Evolutionary conservation across 2,329 filamentous ascomycete genomes (phyloP).

Genomic region (Pyrenochaeta sp.): DNA sequence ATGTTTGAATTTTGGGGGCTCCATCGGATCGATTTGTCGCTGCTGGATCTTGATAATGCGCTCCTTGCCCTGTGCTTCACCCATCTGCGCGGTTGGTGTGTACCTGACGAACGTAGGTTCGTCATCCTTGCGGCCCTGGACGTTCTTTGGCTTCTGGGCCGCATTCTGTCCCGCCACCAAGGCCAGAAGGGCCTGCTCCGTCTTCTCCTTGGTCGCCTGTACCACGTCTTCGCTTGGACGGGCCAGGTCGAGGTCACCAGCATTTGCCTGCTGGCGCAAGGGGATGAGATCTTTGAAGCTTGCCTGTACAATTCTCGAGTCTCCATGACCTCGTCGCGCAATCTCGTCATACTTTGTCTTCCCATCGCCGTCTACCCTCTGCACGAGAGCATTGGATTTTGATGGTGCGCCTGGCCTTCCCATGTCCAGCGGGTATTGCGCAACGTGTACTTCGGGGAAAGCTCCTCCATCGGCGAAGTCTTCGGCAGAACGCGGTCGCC

Average conservation of each 20-base stretch:
- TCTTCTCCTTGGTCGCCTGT: constrained; percentile 82
- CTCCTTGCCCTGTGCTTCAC: constrained; percentile 82
- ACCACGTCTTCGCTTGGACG: constrained; percentile 87
- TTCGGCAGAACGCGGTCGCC: constrained; percentile 86
- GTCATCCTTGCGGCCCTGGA: constrained; percentile 79
- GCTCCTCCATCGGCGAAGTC: constrained; percentile 97
- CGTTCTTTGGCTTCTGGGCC: constrained; percentile 94
- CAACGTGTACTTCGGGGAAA: constrained; percentile 91
- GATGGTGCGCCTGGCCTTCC: constrained; percentile 70
- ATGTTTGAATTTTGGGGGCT: constrained; percentile 97
- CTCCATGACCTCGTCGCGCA: constrained; percentile 84
- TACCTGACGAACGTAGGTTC: constrained; percentile 96
- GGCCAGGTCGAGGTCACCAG: constrained; percentile 87
- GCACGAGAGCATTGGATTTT: constrained; percentile 84
- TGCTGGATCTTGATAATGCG: constrained; percentile 99
- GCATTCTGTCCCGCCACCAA: constrained; percentile 86
- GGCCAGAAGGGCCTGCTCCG: constrained; percentile 81
- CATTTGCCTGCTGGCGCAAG: constrained; percentile 88
- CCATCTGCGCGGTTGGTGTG: constrained; percentile 97
- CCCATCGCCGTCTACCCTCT: constrained; percentile 89
- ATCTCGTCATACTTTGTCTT: constrained; percentile 98
- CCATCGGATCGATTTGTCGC: constrained; percentile 91
- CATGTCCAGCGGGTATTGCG: constrained; percentile 96
- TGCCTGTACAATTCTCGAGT: constrained; percentile 85
- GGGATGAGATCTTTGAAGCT: constrained; percentile 98